Evolutionary conservation across 2,329 filamentous ascomycete species (phyloP), one percentile per base, ranked within the genome.

Genomic region (Aurifilum marmelostoma): DNA sequence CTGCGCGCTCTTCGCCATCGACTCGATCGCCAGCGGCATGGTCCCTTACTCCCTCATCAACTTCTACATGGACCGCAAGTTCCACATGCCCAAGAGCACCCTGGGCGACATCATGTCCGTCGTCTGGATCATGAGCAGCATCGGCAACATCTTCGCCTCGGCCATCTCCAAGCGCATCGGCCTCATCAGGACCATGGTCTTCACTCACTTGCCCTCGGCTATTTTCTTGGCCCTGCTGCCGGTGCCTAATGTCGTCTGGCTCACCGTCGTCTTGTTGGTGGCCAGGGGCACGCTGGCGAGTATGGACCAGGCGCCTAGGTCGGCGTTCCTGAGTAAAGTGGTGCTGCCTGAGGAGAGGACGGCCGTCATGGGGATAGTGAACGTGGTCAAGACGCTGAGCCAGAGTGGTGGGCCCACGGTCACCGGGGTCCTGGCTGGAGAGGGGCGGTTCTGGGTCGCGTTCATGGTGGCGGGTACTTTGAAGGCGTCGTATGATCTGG

Each of bases 121-220:
- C 32, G 84, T 85, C 0, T 84, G 81, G 70, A 80, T 87, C 64
- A 81, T 88, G 27, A 79, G 85, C 1, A 84, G 85, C 0, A 69
- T 78, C 1, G 87, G 85, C 0, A 86, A 84, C 73, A 77, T 89
- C 16, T 79, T 84, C 0, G 86, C 87, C 0, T 83, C 85, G 6
- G 84, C 86, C 5, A 79, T 89, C 1, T 84, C 87, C 7, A 85
- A 84, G 37, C 80, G 86, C 6, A 79, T 88, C 50, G 87, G 87
- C 7, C 87, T 93, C 47, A 85, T 92, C 59, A 89, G 88, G 82
- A 92, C 90, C 1, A 93, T 93, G 91, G 89, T 91, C 11, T 91
- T 92, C 74, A 92, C 90, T 0, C 90, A 93, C 73, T 81, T 93
- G 0, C 91, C 91, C 0, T 91, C 89, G 0, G 83, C 90, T 9